Conservation (phyloP, 257 asterid genomes). For the Fraxinus anomala region DNA sequence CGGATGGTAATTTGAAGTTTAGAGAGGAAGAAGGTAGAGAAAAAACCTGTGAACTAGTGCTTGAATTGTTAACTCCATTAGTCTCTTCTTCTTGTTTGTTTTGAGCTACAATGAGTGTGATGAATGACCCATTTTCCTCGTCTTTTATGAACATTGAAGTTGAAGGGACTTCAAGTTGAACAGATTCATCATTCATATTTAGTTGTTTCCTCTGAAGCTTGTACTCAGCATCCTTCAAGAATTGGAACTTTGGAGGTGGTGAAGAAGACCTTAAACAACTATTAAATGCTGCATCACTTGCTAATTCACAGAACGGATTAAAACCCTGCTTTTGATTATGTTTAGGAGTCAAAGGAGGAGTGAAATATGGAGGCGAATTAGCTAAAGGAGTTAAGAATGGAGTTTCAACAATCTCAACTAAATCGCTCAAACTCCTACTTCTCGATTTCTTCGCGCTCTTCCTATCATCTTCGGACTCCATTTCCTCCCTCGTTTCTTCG, state of each 20-base stretch:
- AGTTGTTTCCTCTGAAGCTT: conserved; percentile 27
- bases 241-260: conserved; percentile 49
- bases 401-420: background rate
- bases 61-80: conserved; percentile 21
- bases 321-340: background rate
- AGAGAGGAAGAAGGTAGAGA: conserved; percentile 36
- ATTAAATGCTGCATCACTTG: background rate
- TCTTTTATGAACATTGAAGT: conserved; percentile 28
- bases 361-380: background rate
- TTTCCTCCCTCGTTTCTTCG: conserved; percentile 7
- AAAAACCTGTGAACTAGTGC: conserved; percentile 35
- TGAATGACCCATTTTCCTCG: conserved; percentile 38
- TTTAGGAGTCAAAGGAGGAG: conserved; percentile 9
- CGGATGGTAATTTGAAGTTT: conserved; percentile 10
- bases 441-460: background rate
- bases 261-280: conserved; percentile 23
- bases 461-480: conserved; percentile 5
- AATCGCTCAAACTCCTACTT: background rate
- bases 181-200: conserved; percentile 8
- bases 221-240: conserved; percentile 40
- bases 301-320: background rate
- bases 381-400: conserved; percentile 2
- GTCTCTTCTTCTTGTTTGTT: conserved; percentile 27
- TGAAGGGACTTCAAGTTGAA: conserved; percentile 21
- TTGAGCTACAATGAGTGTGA: conserved; percentile 36